Percentiles rank a stretch among this genome's conserved stretches.
Conservation (phyloP, 2,329 filamentous ascomycete genomes). For the Teratosphaeriaceae sp. region DNA sequence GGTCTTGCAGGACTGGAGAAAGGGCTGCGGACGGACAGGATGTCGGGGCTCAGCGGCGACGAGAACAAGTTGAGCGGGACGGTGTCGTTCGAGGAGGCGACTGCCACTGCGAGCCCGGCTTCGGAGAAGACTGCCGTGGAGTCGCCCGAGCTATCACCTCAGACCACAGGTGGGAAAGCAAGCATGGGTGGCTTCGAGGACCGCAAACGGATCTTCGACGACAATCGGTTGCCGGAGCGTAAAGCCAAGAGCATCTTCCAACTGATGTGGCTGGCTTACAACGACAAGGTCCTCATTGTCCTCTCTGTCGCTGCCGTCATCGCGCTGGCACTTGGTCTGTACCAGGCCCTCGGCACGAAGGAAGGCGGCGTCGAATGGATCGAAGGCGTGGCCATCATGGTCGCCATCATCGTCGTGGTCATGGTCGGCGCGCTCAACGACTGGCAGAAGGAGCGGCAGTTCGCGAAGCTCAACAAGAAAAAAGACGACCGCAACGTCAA, state of each 20-base stretch:
- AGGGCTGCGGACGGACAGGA: conserved; percentile 60
- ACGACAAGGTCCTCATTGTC: conserved; percentile 71
- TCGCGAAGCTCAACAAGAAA: conserved; percentile 72
- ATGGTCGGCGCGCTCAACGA: conserved; percentile 72
- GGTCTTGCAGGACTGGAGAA: conserved; percentile 67
- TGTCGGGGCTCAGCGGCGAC: conserved; percentile 62
- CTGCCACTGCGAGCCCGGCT: conserved; percentile 19
- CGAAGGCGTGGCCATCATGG: conserved; percentile 72
- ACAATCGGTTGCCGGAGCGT: conserved; percentile 62
- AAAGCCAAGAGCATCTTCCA: conserved; percentile 64
- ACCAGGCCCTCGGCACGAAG: conserved; percentile 50
- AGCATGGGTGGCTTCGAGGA: conserved; percentile 46
- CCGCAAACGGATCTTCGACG: conserved; percentile 62
- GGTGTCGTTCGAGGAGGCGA: conserved; percentile 62
- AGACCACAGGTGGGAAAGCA: conserved; percentile 7
- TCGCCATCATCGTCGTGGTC: conserved; percentile 69
- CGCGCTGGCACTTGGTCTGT: conserved; percentile 67
- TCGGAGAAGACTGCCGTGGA: conserved; percentile 22
- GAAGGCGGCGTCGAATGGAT: conserved; percentile 68
- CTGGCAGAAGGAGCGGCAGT: conserved; percentile 75
- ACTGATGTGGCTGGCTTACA: conserved; percentile 75
- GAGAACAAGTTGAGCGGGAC: conserved; percentile 58
- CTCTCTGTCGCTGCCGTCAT: conserved; percentile 66
- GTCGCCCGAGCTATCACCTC: conserved; percentile 15
- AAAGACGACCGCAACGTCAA: conserved; percentile 71